Conservation (phyloP, 2,329 filamentous ascomycete genomes). For the Aspergillus hortae region DNA sequence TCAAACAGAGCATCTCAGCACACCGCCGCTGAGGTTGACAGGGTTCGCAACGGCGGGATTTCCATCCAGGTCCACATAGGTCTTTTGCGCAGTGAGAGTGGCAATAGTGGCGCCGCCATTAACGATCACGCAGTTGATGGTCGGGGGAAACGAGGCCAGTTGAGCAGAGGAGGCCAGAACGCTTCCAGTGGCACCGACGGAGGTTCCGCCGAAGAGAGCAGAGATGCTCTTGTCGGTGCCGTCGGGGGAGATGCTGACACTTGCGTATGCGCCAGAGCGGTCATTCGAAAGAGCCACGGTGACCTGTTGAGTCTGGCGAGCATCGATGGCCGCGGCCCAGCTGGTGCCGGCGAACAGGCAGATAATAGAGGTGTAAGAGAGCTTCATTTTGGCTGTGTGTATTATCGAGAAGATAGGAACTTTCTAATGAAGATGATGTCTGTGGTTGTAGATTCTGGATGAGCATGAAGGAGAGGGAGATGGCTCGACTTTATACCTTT, state of each 20-base stretch:
- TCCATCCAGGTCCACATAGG: conserved; percentile 10
- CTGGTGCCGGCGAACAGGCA: conserved; percentile 17
- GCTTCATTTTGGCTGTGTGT: conserved; percentile 16
- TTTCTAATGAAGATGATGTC: no score
- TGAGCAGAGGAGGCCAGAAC: conserved; percentile 24
- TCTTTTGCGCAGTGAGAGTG: conserved; percentile 12
- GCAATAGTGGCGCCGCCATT: conserved; percentile 7
- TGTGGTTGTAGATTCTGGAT: no score
- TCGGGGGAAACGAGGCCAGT: conserved; percentile 17
- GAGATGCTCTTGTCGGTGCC: conserved; percentile 16
- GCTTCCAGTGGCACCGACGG: conserved; percentile 15
- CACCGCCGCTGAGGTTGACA: conserved; percentile 3
- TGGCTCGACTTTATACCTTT: no score
- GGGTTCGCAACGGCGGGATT: conserved; percentile 1
- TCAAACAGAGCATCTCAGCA: conserved; percentile 5
- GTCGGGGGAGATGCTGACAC: conserved; percentile 17
- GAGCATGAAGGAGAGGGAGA: no score
- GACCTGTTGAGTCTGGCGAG: conserved; percentile 8
- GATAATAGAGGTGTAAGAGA: conserved; percentile 14
- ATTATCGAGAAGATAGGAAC: neutral
- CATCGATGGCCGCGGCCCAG: conserved; percentile 11
- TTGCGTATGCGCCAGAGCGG: conserved; percentile 20
- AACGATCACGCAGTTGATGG: conserved; percentile 17
- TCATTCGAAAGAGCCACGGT: conserved; percentile 26
- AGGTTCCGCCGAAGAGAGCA: conserved; percentile 20